Evolutionary conservation across 2,329 filamentous ascomycete genomes (phyloP), one percentile per base, ranked within the genome.

Genomic region (Cladosporium sp.): DNA sequence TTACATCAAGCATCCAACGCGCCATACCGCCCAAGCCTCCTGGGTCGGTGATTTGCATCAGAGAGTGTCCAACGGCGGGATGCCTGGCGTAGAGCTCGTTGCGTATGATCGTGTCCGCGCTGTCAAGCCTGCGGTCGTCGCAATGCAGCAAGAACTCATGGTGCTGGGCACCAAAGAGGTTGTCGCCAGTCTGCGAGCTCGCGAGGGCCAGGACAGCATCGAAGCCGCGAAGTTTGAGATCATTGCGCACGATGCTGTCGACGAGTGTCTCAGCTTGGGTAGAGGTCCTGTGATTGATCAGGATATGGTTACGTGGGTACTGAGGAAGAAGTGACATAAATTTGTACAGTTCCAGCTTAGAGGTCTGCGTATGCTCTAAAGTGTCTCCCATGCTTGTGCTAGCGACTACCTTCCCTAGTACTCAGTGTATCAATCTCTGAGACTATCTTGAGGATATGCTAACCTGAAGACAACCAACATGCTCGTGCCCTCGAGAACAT

Each of bases 271-370:
- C 56, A 49, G 28, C 17, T 44, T 60, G 35, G 54, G 48, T 13
- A 45, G 58, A 22, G 57, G 57, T 13, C 48, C 32, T 35, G 57
- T 57, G 25, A 55, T 61, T 32, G 60, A 61, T 17, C 52, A 48
- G 32, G 56, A 60, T 25, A 64, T 62, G 56, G 60, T 62, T 19
- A 62, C 60, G n/a, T 64, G 62, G 58, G 58, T 64, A 32, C 52
- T 61, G 12, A 59, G 47, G 44, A 64, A 64, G 56, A 50, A 57
- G 25, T 47, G 40, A 45, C 3, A 2, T 28, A 13, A 25, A n/a
- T 12, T 25, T 44, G 3, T 4, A 44, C n/a, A n/a, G n/a, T n/a
- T n/a, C n/a, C n/a, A n/a, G n/a, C n/a, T n/a, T n/a, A n/a, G n/a
- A n/a, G n/a, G n/a, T n/a, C n/a, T n/a, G n/a, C n/a, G n/a, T n/a